Percentiles rank a stretch among this genome's conserved stretches.
phyloP scores from a whole-genome alignment of 495 filamentous ascomycete genomes.

The Chaetomium fimeti region DNA sequence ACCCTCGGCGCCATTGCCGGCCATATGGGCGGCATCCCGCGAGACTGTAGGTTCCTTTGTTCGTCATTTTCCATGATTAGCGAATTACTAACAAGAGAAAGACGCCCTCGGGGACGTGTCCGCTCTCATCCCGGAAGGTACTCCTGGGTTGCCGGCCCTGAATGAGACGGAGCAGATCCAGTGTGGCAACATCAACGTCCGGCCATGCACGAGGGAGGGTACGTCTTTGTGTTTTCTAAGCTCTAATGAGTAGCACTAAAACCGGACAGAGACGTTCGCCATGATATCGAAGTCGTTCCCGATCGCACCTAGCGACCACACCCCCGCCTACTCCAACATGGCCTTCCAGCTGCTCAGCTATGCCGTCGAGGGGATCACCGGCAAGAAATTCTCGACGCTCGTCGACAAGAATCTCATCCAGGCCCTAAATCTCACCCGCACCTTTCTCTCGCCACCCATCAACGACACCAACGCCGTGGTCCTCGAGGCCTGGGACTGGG shows the following conservation, averaged over 20 bases:
- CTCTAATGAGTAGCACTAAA: not conserved
- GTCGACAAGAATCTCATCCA: slow-evolving; percentile 18
- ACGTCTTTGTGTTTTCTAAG: not conserved
- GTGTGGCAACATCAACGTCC: slow-evolving; percentile 13
- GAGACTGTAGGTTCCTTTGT: slow-evolving; percentile 14
- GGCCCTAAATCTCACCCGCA: slow-evolving; percentile 23
- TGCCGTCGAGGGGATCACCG: slow-evolving; percentile 26
- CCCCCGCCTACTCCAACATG: slow-evolving; percentile 27
- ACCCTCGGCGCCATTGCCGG: slow-evolving; percentile 20
- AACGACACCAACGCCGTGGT: slow-evolving; percentile 17
- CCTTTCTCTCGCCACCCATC: slow-evolving; percentile 21
- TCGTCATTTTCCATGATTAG: too few species aligned
- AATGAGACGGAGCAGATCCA: slow-evolving; percentile 12
- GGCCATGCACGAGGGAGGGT: slow-evolving; percentile 18
- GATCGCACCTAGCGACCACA: slow-evolving; percentile 10
- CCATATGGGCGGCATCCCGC: slow-evolving; percentile 20
- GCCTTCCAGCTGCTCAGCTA: slow-evolving; percentile 29
- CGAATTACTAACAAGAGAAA: not conserved
- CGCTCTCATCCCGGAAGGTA: not conserved
- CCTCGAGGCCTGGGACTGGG: slow-evolving; percentile 7
- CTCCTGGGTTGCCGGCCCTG: slow-evolving; percentile 17
- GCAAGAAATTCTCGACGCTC: slow-evolving; percentile 15
- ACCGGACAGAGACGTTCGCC: slow-evolving; percentile 13
- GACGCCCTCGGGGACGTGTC: slow-evolving; percentile 16
- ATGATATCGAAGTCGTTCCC: not conserved